These are phyloP conservation scores for Cutaneotrichosporon cutaneum DNA, from an alignment of 1,284 basidiomycete species.

Conservation along the genomic window DNA sequence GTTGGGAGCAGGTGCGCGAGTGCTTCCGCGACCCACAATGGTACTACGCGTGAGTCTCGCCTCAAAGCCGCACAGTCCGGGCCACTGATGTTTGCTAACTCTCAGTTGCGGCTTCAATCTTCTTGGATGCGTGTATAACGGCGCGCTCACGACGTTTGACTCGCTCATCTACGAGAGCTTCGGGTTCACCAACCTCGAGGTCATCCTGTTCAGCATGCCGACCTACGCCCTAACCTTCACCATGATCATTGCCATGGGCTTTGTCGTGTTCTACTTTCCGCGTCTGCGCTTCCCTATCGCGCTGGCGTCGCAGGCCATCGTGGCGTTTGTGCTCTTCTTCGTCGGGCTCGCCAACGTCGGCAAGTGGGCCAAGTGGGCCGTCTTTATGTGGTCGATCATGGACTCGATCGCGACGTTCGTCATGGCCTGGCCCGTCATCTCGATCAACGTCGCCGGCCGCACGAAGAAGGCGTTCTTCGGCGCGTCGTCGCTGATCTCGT, in stretches of 20 bases:
- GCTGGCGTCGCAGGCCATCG: conserved; percentile 19
- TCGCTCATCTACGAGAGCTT: conserved; percentile 26
- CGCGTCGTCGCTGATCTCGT: conserved; percentile 21
- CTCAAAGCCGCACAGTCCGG: no score
- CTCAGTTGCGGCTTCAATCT: conserved; percentile 7
- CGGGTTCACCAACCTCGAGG: conserved; percentile 29
- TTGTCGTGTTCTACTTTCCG: conserved; percentile 24
- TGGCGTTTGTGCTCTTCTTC: conserved; percentile 29
- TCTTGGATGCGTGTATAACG: conserved; percentile 27
- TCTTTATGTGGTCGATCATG: conserved; percentile 21
- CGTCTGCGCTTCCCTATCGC: conserved; percentile 30
- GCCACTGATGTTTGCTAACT: conserved; percentile 22
- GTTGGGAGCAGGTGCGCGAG: conserved; percentile 28
- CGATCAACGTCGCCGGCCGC: conserved; percentile 23
- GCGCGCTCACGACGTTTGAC: conserved; percentile 32
- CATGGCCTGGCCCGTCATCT: conserved; percentile 19
- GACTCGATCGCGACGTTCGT: conserved; percentile 27
- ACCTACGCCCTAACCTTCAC: conserved; percentile 23
- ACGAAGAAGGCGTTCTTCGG: conserved; percentile 29
- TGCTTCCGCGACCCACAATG: conserved; percentile 30
- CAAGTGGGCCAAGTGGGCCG: conserved; percentile 31
- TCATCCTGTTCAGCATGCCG: conserved; percentile 31
- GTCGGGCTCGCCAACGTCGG: conserved; percentile 20
- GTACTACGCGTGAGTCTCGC: conserved; percentile 27
- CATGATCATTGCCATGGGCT: conserved; percentile 20